These are phyloP conservation scores for Metarhizium rileyi DNA, from an alignment of 2,329 filamentous ascomycete genomes.

Conservation along the genomic window DNA sequence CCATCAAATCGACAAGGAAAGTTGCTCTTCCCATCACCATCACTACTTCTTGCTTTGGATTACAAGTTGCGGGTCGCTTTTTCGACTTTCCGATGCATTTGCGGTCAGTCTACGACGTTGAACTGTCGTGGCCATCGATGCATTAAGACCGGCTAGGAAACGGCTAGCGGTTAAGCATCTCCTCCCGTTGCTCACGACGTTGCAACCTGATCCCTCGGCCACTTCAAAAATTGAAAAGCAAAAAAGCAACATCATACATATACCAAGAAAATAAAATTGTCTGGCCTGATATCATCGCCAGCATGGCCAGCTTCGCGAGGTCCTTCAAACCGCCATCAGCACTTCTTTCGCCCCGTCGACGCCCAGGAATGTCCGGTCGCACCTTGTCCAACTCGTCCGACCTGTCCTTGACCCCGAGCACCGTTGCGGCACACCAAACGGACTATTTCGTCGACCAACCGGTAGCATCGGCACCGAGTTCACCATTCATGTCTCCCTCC, in stretches of 20 bases:
- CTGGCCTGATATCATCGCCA: neutral
- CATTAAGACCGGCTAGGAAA: neutral
- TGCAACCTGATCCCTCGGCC: neutral
- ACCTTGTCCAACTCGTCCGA: slow-evolving; percentile 39
- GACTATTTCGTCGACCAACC: slow-evolving; percentile 21
- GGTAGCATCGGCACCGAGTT: slow-evolving; percentile 18
- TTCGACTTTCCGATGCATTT: neutral
- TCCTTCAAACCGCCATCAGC: slow-evolving; percentile 37
- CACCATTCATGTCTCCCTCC: slow-evolving; percentile 14
- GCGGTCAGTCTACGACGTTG: neutral
- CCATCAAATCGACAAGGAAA: too few species aligned
- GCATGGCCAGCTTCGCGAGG: slow-evolving; percentile 40
- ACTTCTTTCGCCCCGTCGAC: slow-evolving; percentile 32
- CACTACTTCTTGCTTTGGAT: too few species aligned
- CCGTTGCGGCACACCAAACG: slow-evolving; percentile 12
- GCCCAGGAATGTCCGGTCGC: slow-evolving; percentile 33
- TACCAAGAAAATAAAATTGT: neutral
- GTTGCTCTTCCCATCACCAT: too few species aligned
- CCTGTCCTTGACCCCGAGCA: slow-evolving; percentile 24
- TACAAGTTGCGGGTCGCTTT: neutral
- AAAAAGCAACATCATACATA: too few species aligned
- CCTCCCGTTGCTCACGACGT: neutral
- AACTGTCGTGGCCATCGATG: neutral
- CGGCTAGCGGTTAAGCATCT: neutral
- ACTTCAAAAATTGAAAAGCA: neutral